Evolutionary conservation across 2,329 filamentous ascomycete species (phyloP).

Genomic region (Myriosclerotinia duriaeana): DNA sequence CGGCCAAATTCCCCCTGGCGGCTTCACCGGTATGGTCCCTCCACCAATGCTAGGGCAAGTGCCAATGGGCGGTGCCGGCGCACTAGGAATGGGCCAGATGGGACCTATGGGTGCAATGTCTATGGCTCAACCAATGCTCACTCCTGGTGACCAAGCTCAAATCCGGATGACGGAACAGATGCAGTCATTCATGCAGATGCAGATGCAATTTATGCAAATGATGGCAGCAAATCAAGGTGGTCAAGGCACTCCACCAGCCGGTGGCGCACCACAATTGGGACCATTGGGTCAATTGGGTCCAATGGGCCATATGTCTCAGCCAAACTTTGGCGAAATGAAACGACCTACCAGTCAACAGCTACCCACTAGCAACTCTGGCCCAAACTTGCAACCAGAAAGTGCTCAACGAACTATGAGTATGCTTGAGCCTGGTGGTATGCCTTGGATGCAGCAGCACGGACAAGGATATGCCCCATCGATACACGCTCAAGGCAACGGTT

Average conservation of each 20-base stretch:
- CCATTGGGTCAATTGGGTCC: conserved; percentile 22
- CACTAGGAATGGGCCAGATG: conserved; percentile 39
- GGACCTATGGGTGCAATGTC: conserved; percentile 37
- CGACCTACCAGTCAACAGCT: conserved; percentile 31
- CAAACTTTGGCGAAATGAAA: conserved; percentile 31
- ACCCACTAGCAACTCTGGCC: conserved; percentile 15
- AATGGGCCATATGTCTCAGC: conserved; percentile 32
- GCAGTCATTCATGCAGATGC: conserved; percentile 87
- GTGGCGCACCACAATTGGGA: conserved; percentile 27
- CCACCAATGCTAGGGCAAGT: conserved; percentile 25
- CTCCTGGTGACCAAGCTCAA: conserved; percentile 69
- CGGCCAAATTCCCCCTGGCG: conserved; percentile 40
- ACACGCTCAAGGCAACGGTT: conserved; percentile 53
- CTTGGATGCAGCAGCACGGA: conserved; percentile 51
- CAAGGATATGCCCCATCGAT: conserved; percentile 51
- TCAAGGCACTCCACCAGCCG: not conserved
- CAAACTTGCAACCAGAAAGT: conserved; percentile 31
- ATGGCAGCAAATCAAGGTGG: conserved; percentile 49
- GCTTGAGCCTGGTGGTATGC: conserved; percentile 62
- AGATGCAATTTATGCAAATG: conserved; percentile 93
- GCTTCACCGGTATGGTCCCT: conserved; percentile 38
- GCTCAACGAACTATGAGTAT: conserved; percentile 73
- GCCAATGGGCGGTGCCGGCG: conserved; percentile 30
- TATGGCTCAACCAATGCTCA: conserved; percentile 40
- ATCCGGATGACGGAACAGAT: conserved; percentile 81